phyloP scores from a whole-genome alignment of 345 rosid species.

The Melaleuca alternifolia region DNA sequence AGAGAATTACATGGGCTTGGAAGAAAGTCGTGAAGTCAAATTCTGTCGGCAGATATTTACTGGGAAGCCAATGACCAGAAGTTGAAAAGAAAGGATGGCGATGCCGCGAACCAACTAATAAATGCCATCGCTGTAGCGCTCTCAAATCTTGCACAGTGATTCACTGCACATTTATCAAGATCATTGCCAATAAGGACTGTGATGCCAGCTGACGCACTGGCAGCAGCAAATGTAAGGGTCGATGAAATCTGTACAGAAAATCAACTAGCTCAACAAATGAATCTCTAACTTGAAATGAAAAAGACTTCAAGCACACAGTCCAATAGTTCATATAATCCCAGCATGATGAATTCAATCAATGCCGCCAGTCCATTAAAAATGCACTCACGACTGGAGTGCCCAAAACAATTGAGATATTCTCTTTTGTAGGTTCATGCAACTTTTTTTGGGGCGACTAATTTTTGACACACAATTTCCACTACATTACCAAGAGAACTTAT shows the following conservation, averaged over 20 bases:
- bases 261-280: not conserved
- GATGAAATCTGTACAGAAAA: conserved; percentile 47
- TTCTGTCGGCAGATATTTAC: not conserved
- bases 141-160: conserved; percentile 56
- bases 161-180: conserved; percentile 30
- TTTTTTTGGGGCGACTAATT: not conserved
- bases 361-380: not conserved
- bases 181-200: conserved; percentile 55
- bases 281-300: not conserved
- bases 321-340: not conserved
- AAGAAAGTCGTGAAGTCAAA: not conserved
- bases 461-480: not conserved
- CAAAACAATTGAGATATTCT: not conserved
- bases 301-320: not conserved
- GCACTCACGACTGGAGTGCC: not conserved
- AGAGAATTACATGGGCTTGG: not conserved
- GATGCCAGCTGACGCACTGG: conserved; percentile 71
- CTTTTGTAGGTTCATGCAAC: not conserved
- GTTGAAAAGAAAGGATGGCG: conserved; percentile 58
- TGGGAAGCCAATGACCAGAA: conserved; percentile 71
- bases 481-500: not conserved
- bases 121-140: conserved; percentile 73
- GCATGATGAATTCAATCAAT: not conserved
- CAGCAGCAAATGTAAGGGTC: conserved; percentile 67
- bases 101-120: conserved; percentile 55